These are phyloP conservation scores for Pleurotus platypus DNA, from an alignment of 768 basidiomycete genomes.

Conservation along the genomic window DNA sequence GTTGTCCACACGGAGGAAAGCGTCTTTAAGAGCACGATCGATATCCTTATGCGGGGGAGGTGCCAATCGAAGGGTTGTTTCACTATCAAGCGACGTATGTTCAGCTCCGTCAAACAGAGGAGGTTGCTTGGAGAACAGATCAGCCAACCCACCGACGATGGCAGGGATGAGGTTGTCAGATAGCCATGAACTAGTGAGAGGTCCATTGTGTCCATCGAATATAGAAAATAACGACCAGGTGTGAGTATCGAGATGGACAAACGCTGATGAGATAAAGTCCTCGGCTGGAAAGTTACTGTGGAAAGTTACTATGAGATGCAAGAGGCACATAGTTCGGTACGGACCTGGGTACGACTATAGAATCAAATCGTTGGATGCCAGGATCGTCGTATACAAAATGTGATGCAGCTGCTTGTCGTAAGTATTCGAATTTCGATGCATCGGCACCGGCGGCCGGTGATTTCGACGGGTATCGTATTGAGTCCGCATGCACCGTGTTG, in stretches of 20 bases:
- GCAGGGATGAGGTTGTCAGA: slow-evolving; percentile 20
- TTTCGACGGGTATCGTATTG: neutral
- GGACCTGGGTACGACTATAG: neutral
- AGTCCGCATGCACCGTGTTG: neutral
- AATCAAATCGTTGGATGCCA: neutral
- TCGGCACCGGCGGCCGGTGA: neutral
- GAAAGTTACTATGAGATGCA: neutral
- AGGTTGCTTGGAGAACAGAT: slow-evolving; percentile 10
- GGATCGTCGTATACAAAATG: neutral
- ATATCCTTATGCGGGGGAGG: slow-evolving; percentile 25
- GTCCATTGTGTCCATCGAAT: slow-evolving; percentile 28
- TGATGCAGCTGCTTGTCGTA: neutral
- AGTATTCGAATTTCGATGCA: neutral
- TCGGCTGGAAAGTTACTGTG: neutral
- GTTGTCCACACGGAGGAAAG: slow-evolving; percentile 37
- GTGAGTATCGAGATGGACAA: neutral
- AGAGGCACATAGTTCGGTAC: neutral
- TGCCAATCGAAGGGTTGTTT: neutral
- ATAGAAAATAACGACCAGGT: slow-evolving; percentile 30
- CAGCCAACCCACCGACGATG: slow-evolving; percentile 8
- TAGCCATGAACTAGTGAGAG: slow-evolving; percentile 24
- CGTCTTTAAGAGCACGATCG: slow-evolving; percentile 29
- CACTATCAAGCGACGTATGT: slow-evolving; percentile 2
- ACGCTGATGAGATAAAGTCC: neutral
- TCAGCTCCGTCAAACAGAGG: slow-evolving; percentile 6